Evolutionary conservation across 2,329 filamentous ascomycete species (phyloP).

Genomic region (Sporothrix brasiliensis): DNA sequence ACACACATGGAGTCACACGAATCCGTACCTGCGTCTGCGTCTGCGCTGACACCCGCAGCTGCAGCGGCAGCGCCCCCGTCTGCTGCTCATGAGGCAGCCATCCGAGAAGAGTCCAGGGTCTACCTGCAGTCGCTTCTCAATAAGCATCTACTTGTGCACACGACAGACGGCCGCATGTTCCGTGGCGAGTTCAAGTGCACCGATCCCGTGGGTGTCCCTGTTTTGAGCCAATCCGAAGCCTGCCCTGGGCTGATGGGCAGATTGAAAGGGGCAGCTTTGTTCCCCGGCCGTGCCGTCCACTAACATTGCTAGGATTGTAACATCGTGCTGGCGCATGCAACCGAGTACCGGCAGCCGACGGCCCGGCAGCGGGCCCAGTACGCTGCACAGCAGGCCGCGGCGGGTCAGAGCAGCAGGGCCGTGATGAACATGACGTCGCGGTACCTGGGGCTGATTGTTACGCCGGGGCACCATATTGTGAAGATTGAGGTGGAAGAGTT

Average conservation of each 20-base stretch:
- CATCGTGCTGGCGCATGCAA: conserved; percentile 79
- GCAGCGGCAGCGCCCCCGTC: background rate
- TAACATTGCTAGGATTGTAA: conserved; percentile 71
- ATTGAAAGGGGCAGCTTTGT: too few species aligned
- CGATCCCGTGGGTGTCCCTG: conserved; percentile 66
- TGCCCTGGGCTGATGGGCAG: background rate
- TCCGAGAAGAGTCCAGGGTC: conserved; percentile 27
- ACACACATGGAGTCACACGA: background rate
- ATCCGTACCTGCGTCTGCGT: background rate
- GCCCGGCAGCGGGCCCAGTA: conserved; percentile 50
- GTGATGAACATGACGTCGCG: conserved; percentile 75
- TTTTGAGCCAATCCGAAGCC: background rate
- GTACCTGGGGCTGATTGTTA: conserved; percentile 85
- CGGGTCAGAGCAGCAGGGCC: conserved; percentile 50
- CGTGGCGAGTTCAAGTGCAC: conserved; percentile 92
- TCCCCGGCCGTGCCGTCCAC: background rate
- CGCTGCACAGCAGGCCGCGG: conserved; percentile 43
- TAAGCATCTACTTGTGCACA: conserved; percentile 76
- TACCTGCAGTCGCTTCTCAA: conserved; percentile 71
- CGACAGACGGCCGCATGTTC: conserved; percentile 84
- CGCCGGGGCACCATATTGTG: conserved; percentile 81
- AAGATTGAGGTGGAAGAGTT: conserved; percentile 89
- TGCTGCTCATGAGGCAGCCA: background rate
- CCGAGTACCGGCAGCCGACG: conserved; percentile 84
- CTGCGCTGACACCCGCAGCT: background rate